Base-by-base conservation (phyloP, 2,329 filamentous ascomycete genomes). In the Paecilomyces sp. region DNA sequence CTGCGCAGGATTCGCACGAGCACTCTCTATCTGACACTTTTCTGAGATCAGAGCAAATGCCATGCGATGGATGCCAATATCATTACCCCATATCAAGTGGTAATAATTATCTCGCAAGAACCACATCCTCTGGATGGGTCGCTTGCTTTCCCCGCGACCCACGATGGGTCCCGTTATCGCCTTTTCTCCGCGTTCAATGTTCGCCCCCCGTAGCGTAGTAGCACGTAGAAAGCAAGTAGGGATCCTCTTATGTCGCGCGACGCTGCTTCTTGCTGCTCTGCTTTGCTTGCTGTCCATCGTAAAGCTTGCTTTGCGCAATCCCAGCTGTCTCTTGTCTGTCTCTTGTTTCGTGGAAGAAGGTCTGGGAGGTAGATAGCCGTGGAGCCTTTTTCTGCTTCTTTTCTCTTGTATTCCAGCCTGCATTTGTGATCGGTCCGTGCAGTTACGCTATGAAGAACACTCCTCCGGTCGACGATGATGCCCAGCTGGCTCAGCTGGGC, bases 401-500 rank as follows among this genome's bases (percentile, higher is more conserved):
- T 47, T 47, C 4, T 54, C 25, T 12, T 54, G 52, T 18, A 31
- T 54, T 31, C 9, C 22, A 25, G 6, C 12, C 30, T 31, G 52
- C n/a, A 31, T 31, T 53, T n/a, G 25, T 24, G 41, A 47, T 22
- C 28, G 47, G 24, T 47, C 31, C 30, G 31, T 7, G 31, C 8
- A n/a, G 9, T 28, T 22, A 15, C 55, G 65, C 55, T 13, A 63
- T 63, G 61, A 64, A 67, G 57, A 55, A 63, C 15, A 41, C 63
- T 13, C 63, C 63, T 13, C 63, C 30, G 30, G 63, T 60, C 61
- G 74, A 75, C 36, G 81, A 83, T 70, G 77, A 80, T 62, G 78
- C 74, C 56, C 78, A 81, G 61, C 72, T 84, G 66, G 81, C 81
- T n/a, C 75, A 78, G 47, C 70, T 87, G 64, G 85, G 85, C 60